These are phyloP conservation scores for Colletotrichum camelliae DNA, from an alignment of 2,329 filamentous ascomycete genomes.

Conservation along the genomic window DNA sequence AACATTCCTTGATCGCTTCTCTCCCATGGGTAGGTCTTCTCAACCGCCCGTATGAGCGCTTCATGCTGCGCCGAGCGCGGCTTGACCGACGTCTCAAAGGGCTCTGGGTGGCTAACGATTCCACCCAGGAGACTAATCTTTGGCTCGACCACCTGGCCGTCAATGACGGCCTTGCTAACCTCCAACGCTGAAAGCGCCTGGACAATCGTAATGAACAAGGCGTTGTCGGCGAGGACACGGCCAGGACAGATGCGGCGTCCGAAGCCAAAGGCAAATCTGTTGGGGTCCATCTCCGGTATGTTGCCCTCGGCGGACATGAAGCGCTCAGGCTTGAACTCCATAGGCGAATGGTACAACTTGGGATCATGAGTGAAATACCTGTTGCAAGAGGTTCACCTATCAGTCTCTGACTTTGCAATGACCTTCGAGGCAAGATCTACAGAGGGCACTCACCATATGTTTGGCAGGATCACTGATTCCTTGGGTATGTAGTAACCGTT, in stretches of 20 bases:
- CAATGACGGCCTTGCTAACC: background rate
- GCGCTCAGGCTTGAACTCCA: background rate
- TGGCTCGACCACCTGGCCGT: background rate
- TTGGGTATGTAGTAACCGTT: conserved; percentile 3
- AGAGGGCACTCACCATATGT: conserved; percentile 28
- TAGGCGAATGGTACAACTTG: background rate
- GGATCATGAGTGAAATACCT: background rate
- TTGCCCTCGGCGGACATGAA: background rate
- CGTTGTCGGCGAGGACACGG: background rate
- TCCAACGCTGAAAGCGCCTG: background rate
- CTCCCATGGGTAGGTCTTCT: background rate
- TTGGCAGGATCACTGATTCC: conserved; percentile 6
- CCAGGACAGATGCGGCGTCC: background rate
- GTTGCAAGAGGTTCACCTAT: background rate
- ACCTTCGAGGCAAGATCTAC: background rate
- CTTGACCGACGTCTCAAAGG: background rate
- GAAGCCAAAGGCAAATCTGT: background rate
- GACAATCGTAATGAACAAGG: background rate
- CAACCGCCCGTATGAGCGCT: background rate
- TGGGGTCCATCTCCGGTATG: background rate
- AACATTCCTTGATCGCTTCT: background rate
- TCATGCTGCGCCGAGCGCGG: background rate
- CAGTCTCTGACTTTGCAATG: background rate
- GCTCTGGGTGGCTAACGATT: background rate
- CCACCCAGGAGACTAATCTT: background rate